Percentiles rank a stretch among this genome's conserved stretches.
Evolutionary conservation across 2,329 filamentous ascomycete species (phyloP).

Genomic region (Trematosphaeria pertusa): DNA sequence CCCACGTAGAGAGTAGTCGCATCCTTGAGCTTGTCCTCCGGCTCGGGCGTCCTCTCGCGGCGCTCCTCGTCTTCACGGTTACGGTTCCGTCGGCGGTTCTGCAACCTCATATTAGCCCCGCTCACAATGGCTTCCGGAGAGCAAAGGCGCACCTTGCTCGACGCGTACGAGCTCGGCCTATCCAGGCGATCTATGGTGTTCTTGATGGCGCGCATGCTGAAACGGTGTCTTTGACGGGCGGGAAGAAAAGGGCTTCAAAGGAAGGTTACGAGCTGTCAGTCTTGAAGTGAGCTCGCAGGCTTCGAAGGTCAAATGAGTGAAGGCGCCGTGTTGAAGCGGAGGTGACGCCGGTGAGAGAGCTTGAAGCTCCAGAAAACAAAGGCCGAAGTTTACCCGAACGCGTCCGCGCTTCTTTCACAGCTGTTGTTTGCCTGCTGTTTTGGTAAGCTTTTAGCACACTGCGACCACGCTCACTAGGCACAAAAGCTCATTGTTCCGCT

Average conservation of each 20-base stretch:
- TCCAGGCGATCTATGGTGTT: slow-evolving; percentile 90
- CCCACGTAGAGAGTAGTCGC: slow-evolving; percentile 97
- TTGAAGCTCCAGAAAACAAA: slow-evolving; percentile 8
- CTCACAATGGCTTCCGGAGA: too few species aligned
- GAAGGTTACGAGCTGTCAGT: too few species aligned
- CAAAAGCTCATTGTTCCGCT: too few species aligned
- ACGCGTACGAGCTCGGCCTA: slow-evolving; percentile 92
- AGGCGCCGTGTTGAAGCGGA: too few species aligned
- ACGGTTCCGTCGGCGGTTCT: slow-evolving; percentile 76
- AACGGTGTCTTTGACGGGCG: too few species aligned
- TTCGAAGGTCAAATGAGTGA: too few species aligned
- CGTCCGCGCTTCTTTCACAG: slow-evolving; percentile 13
- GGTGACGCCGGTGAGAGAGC: too few species aligned
- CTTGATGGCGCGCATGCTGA: too few species aligned
- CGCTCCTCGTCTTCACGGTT: slow-evolving; percentile 66
- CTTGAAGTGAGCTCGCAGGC: too few species aligned
- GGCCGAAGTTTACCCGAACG: slow-evolving; percentile 18
- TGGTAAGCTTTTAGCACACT: background rate
- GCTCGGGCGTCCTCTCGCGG: slow-evolving; percentile 59
- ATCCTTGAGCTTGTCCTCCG: slow-evolving; percentile 80
- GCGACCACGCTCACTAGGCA: background rate
- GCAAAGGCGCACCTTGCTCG: slow-evolving; percentile 79
- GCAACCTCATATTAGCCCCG: too few species aligned
- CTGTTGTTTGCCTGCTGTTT: slow-evolving; percentile 13
- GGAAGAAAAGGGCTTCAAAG: too few species aligned